These are phyloP conservation scores for Neofusicoccum parvum DNA, from an alignment of 2,329 filamentous ascomycete species.

Conservation along the genomic window DNA sequence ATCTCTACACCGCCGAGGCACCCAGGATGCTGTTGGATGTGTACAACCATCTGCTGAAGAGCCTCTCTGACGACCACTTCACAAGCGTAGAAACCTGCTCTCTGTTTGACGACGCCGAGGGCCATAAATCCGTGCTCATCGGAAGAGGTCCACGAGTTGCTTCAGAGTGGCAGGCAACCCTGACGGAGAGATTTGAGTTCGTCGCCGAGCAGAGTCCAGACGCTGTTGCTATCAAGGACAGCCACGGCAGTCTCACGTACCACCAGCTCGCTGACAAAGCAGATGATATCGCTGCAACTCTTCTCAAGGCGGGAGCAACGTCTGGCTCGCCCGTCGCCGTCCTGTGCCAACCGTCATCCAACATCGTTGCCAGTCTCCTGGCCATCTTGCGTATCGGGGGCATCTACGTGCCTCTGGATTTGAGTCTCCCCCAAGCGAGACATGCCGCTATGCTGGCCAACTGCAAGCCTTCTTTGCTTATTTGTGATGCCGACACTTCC, in stretches of 20 bases:
- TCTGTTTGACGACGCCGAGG: too few species aligned
- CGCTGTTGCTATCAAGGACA: too few species aligned
- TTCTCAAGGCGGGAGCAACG: slow-evolving; percentile 24
- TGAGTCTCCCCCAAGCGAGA: neutral
- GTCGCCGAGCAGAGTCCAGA: too few species aligned
- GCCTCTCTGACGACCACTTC: neutral
- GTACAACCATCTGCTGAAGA: slow-evolving; percentile 28
- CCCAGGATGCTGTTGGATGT: slow-evolving; percentile 29
- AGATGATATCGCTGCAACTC: slow-evolving; percentile 36
- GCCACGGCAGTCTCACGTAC: slow-evolving; percentile 36
- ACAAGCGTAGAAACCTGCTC: neutral
- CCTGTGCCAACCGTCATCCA: slow-evolving; percentile 40
- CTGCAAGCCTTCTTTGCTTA: neutral
- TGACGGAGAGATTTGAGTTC: too few species aligned
- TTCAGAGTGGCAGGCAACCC: too few species aligned
- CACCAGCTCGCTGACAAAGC: slow-evolving; percentile 36
- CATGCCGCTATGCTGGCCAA: slow-evolving; percentile 11
- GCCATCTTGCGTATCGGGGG: slow-evolving; percentile 25
- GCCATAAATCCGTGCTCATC: too few species aligned
- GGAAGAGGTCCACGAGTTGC: too few species aligned
- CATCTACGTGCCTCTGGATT: slow-evolving; percentile 28
- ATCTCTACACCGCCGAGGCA: slow-evolving; percentile 30
- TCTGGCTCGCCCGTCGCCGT: slow-evolving; percentile 37
- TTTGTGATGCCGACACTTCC: neutral
- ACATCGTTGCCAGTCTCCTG: slow-evolving; percentile 38